phyloP scores from a whole-genome alignment of 2,329 filamentous ascomycete genomes.

The Calonectria montana region DNA sequence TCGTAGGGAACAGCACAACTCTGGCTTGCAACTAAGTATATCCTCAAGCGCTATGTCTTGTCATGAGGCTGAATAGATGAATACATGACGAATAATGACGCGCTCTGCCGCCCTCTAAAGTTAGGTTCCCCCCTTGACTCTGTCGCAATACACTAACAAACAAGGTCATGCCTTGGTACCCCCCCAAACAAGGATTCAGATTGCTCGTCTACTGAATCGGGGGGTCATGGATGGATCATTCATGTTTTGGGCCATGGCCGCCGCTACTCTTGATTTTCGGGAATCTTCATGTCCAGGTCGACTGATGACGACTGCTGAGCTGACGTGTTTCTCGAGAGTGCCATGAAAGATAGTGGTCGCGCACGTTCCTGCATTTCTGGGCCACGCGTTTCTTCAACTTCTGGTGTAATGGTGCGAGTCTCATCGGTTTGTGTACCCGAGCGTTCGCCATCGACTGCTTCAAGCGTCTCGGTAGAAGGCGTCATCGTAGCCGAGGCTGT shows the following conservation, averaged over 20 bases:
- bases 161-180: background rate
- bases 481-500: slow-evolving; percentile 41
- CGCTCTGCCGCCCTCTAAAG: background rate
- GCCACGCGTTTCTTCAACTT: slow-evolving; percentile 38
- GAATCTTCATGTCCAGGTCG: slow-evolving; percentile 52
- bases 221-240: background rate
- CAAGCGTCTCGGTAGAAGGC: slow-evolving; percentile 38
- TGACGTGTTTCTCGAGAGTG: slow-evolving; percentile 31
- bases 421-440: background rate
- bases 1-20: background rate
- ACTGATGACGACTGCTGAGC: slow-evolving; percentile 36
- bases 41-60: background rate
- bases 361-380: slow-evolving; percentile 60
- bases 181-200: background rate
- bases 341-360: slow-evolving; percentile 42
- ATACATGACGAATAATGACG: slow-evolving; percentile 1
- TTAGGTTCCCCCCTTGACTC: background rate
- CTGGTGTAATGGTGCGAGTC: slow-evolving; percentile 28
- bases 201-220: background rate
- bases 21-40: background rate
- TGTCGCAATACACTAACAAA: background rate
- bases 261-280: slow-evolving; percentile 37
- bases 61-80: background rate
- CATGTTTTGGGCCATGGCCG: background rate
- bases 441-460: slow-evolving; percentile 21